These are phyloP conservation scores for Paratinospora sagittata DNA, from an alignment of 164 flowering plant genomes.

Conservation along the genomic window DNA sequence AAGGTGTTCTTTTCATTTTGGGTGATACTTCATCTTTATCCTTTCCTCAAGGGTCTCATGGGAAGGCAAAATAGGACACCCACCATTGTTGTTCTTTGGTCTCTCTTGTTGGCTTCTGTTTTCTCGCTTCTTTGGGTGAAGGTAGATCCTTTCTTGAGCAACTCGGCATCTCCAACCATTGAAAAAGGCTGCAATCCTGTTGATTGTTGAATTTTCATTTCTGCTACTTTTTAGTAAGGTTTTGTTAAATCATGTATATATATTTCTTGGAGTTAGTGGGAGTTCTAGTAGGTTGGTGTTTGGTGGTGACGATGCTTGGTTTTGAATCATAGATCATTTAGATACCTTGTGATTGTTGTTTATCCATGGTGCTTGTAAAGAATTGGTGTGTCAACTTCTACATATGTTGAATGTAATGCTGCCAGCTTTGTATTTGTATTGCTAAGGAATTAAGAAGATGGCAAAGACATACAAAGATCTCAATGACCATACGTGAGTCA, in stretches of 20 bases:
- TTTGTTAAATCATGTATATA: neutral
- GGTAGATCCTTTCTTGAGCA: slow-evolving; percentile 54
- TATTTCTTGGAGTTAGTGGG: no score
- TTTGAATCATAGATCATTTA: neutral
- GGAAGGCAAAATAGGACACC: slow-evolving; percentile 88
- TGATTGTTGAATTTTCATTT: neutral
- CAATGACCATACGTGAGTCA: no score
- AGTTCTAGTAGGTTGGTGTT: neutral
- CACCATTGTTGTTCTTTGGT: slow-evolving; percentile 81
- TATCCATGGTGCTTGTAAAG: neutral
- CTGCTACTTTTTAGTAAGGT: neutral
- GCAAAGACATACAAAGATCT: no score
- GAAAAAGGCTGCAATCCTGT: neutral
- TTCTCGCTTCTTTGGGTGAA: slow-evolving; percentile 90
- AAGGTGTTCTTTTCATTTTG: slow-evolving; percentile 89
- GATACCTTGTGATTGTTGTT: neutral
- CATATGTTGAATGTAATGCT: no score
- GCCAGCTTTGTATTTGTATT: no score
- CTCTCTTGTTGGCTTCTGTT: slow-evolving; percentile 80
- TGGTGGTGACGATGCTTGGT: neutral
- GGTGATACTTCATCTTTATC: slow-evolving; percentile 88
- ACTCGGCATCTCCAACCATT: neutral
- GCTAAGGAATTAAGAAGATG: no score
- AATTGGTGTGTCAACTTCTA: neutral
- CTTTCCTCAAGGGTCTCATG: slow-evolving; percentile 96